Conservation (phyloP, 78 protist genomes). For the Monocercomonoides exilis region DNA sequence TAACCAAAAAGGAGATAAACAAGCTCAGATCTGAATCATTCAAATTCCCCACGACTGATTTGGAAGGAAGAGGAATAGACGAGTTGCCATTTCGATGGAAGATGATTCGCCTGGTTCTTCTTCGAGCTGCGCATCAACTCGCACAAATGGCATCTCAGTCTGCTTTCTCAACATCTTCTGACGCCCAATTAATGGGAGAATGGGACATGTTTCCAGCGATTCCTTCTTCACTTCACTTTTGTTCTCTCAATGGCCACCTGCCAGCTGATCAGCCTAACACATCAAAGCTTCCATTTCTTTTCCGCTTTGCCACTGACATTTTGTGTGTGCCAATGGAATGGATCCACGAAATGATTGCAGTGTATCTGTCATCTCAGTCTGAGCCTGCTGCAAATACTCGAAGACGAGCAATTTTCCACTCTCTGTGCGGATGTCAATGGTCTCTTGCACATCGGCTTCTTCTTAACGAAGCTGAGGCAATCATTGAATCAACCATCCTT, state of each 20-base stretch:
- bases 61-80: not conserved
- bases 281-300: too few relatives aligned
- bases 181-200: not conserved
- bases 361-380: not conserved
- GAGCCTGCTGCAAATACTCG: not conserved
- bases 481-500: not conserved
- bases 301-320: not conserved
- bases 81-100: not conserved
- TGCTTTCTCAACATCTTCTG: not conserved
- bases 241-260: not conserved
- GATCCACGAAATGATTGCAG: conserved; percentile 2
- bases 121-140: not conserved
- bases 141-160: too few relatives aligned
- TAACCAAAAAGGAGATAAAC: too few relatives aligned
- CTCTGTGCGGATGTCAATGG: not conserved
- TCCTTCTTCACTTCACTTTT: not conserved
- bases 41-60: not conserved
- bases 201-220: too few relatives aligned
- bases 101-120: not conserved
- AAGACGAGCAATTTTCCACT: not conserved
- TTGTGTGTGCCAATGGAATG: not conserved
- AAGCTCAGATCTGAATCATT: too few relatives aligned
- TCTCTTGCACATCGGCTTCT: not conserved
- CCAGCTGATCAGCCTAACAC: too few relatives aligned
- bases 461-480: not conserved